These are phyloP conservation scores for Cubamyces sp. DNA, from an alignment of 768 basidiomycete species.

Conservation along the genomic window DNA sequence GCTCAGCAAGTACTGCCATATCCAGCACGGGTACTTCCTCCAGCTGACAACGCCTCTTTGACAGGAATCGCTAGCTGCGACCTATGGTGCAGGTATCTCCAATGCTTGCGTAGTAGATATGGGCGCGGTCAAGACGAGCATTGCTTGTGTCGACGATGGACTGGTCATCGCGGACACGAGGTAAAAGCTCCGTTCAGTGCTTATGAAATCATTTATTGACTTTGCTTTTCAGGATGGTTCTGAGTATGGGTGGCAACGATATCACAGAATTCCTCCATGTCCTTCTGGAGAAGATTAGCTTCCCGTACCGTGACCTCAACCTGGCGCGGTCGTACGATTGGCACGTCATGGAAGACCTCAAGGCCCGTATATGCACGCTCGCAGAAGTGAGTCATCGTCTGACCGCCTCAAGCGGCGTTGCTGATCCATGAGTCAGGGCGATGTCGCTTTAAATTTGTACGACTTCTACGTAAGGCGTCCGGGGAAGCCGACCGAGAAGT, in stretches of 20 bases:
- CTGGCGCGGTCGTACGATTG: slow-evolving; percentile 82
- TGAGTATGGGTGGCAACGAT: slow-evolving; percentile 93
- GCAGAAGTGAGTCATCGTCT: slow-evolving; percentile 65
- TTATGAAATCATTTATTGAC: neutral
- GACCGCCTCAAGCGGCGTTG: neutral
- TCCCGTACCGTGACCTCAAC: slow-evolving; percentile 88
- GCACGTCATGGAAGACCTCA: slow-evolving; percentile 90
- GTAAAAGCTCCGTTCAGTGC: slow-evolving; percentile 43
- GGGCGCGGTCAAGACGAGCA: slow-evolving; percentile 80
- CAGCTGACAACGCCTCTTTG: neutral
- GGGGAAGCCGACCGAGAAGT: slow-evolving; percentile 79
- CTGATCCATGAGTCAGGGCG: slow-evolving; percentile 53
- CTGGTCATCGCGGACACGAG: slow-evolving; percentile 85
- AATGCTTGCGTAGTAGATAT: slow-evolving; percentile 96
- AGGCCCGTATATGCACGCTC: slow-evolving; percentile 81
- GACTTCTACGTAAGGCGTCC: slow-evolving; percentile 87
- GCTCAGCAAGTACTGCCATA: slow-evolving; percentile 74
- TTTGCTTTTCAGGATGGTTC: slow-evolving; percentile 56
- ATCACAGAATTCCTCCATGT: slow-evolving; percentile 89
- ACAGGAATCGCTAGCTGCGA: slow-evolving; percentile 90
- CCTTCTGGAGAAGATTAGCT: slow-evolving; percentile 75
- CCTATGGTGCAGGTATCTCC: slow-evolving; percentile 93
- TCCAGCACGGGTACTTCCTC: neutral
- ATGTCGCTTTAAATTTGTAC: slow-evolving; percentile 88
- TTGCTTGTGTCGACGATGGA: slow-evolving; percentile 96